Evolutionary conservation across 2,329 filamentous ascomycete species (phyloP), one percentile per base, ranked within the genome.

Genomic region (Purpureocillium takamizusanense): DNA sequence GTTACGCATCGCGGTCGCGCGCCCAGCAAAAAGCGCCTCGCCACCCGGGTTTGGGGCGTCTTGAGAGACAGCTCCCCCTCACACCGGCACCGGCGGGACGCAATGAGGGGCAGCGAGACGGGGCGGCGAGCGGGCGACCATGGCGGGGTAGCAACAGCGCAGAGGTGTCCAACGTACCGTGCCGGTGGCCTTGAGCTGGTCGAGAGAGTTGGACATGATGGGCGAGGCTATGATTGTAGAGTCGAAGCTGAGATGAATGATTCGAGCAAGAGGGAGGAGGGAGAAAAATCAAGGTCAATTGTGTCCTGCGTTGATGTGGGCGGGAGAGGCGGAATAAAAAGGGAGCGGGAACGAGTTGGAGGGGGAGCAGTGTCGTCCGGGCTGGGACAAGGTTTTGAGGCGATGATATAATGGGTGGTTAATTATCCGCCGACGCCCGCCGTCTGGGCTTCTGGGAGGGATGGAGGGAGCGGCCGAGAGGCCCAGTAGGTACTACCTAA

Each of bases 121-220:
- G 32, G 35, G 55, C 29, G 33, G 41, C 16, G 56, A 56, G 56
- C n/a, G 59, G 57, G 56, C 50, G 50, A 41, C 44, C 45, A 46
- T 48, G 46, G 47, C 40, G 51, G 53, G 46, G 48, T 49, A 43
- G 39, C 21, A 25, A 25, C 5, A 25, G 12, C 8, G 25, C 12
- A 8, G 25, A 28, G 25, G 25, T 35, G 18, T 21, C 15, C n/a
- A 35, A 85, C 86, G 69, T 76, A 94, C 88, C 60, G 92, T 98
- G 82, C 92, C 92, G 63, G 83, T 68, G 73, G 86, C 81, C 78
- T 98, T 98, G 66, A 98, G 80, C 74, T 97, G 89, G 57, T 97
- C 92, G 57, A 98, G 84, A 67, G 89, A 86, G 67, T 72, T 83
- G 67, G 86, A 69, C 89, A 95, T 95, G 50, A 37, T 59, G 28